Percentiles rank a stretch among this genome's conserved stretches.
phyloP scores from a whole-genome alignment of 169 alveolate species.

The Theileria orientalis region DNA sequence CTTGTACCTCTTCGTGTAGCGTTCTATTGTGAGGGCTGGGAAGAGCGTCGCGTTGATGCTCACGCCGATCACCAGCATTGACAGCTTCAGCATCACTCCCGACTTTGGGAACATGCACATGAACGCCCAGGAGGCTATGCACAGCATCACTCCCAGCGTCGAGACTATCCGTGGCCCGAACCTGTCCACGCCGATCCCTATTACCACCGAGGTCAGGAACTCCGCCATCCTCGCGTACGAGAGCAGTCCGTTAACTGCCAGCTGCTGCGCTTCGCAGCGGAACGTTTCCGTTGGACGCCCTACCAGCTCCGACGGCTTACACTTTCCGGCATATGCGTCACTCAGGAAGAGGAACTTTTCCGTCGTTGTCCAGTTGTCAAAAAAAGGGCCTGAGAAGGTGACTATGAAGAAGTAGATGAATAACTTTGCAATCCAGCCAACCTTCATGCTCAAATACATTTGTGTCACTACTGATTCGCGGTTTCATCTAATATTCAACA shows the following conservation, averaged over 20 bases:
- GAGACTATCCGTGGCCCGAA: constrained; percentile 50
- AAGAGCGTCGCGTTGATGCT: constrained; percentile 34
- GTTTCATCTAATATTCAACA: too few species aligned
- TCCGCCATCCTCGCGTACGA: constrained; percentile 43
- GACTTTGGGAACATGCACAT: constrained; percentile 24
- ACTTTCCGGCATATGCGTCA: constrained; percentile 28
- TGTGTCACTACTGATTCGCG: background rate
- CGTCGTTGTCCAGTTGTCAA: constrained; percentile 60
- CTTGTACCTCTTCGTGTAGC: constrained; percentile 25
- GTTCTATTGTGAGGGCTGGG: constrained; percentile 55
- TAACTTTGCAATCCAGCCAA: constrained; percentile 24
- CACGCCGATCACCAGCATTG: constrained; percentile 40
- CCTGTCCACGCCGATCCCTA: constrained; percentile 50
- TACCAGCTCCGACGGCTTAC: background rate
- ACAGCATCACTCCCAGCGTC: constrained; percentile 25
- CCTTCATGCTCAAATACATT: constrained; percentile 17
- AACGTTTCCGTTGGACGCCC: constrained; percentile 29
- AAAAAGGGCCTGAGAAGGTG: constrained; percentile 57
- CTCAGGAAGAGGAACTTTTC: constrained; percentile 43
- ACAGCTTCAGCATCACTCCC: constrained; percentile 9
- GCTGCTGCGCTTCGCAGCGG: constrained; percentile 47
- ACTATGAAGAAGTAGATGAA: constrained; percentile 19
- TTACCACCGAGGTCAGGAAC: constrained; percentile 14
- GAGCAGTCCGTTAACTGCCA: constrained; percentile 22
- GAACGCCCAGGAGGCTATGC: constrained; percentile 41